Evolutionary conservation across 1,139 yeast genomes (phyloP), one percentile per base, ranked within the genome.

Genomic region (Magnusiomyces suaveolens): DNA sequence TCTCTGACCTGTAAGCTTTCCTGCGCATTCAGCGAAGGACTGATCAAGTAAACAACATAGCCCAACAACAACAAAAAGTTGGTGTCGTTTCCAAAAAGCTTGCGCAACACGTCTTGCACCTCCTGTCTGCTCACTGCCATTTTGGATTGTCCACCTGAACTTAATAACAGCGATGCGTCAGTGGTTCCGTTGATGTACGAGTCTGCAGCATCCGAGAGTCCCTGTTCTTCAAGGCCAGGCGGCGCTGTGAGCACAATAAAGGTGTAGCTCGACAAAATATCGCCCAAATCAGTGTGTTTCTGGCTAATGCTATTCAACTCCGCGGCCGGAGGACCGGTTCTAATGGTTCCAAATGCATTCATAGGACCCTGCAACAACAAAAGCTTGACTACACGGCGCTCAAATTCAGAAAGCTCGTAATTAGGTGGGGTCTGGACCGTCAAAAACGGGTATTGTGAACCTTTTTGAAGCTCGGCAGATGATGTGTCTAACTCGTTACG

Each of bases 11-110:
- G 20, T 4, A n/a, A 43, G 24, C 12, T 16, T 18, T 24, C 32
- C 3, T 43, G 20, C 21, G 14, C 10, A 43, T 2, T 43, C 2
- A 43, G 18, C 14, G 20, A 29, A 3, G 47, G 47, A 24, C 32
- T 43, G 14, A 43, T 21, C 2, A 43, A n/a, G 24, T 43, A 43
- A 3, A 26, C 47, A 23, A 24, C 29, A 24, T 43, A 43, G 3
- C 47, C 47, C 26, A 43, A 26, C 26, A 43, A 14, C 32, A 43
- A 43, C 29, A 43, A 24, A 24, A 43, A 43, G 20, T 43, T 43
- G 8, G 18, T 6, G n/a, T 38, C 20, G 20, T 6, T 4, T 38
- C 18, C 18, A 38, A 38, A 38, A 12, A 38, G n/a, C 20, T 6
- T 38, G 4, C 18, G 8, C 20, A 38, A 38, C 6, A 38, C 43